phyloP scores from a whole-genome alignment of 306 rosid species.

The Corylus avellana region DNA sequence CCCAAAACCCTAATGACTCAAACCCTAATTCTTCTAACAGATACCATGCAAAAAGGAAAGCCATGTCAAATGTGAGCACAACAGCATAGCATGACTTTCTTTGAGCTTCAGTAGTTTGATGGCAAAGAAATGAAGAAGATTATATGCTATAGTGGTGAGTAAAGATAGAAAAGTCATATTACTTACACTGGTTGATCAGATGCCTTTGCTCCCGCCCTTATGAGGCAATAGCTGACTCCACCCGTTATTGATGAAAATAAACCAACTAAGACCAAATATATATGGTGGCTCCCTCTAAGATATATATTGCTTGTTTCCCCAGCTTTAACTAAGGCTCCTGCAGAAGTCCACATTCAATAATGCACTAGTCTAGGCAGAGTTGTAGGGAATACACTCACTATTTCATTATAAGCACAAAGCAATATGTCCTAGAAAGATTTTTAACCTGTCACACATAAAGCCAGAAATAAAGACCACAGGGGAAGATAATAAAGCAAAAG shows the following conservation, averaged over 20 bases:
- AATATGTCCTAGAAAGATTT: not conserved
- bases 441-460: conserved; percentile 6
- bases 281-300: conserved; percentile 41
- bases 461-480: not conserved
- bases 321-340: conserved; percentile 56
- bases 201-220: conserved; percentile 73
- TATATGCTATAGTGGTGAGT: not conserved
- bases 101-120: not conserved
- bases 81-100: not conserved
- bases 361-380: conserved; percentile 26
- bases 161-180: not conserved
- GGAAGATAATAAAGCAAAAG: not conserved
- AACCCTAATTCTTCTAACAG: not conserved
- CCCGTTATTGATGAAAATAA: conserved; percentile 64
- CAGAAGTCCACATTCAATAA: conserved; percentile 35
- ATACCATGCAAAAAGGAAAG: not conserved
- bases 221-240: conserved; percentile 73
- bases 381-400: conserved; percentile 17
- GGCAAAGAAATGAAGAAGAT: not conserved
- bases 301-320: conserved; percentile 40
- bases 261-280: conserved; percentile 54
- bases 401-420: conserved; percentile 16
- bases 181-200: conserved; percentile 86
- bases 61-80: not conserved
- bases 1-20: no score